A percentile compares a stretch with the other conserved stretches of the same genome.
Conservation (phyloP, 2,329 filamentous ascomycete species). For the Eutypa lata region DNA sequence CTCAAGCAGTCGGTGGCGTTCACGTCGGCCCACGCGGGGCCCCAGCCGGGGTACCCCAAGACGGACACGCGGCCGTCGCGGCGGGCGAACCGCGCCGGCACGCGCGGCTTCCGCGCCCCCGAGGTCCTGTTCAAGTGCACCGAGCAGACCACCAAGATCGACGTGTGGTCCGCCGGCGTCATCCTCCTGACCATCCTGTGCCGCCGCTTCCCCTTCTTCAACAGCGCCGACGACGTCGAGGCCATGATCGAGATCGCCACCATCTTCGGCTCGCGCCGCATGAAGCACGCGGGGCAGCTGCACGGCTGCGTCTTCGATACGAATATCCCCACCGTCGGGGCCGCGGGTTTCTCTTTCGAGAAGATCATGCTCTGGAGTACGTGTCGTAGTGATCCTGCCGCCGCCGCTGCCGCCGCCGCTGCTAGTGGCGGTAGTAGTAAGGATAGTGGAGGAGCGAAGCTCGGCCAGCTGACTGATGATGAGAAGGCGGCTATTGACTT, state of each 20-base stretch:
- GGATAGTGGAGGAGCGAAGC: conserved; percentile 35
- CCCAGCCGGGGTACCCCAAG: conserved; percentile 75
- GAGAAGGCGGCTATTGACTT: conserved; percentile 74
- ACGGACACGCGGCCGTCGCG: conserved; percentile 83
- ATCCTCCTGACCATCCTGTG: conserved; percentile 93
- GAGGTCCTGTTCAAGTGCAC: conserved; percentile 98
- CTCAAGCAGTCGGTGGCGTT: conserved; percentile 53
- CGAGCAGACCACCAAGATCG: conserved; percentile 87
- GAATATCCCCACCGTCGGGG: conserved; percentile 84
- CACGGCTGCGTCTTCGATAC: conserved; percentile 93
- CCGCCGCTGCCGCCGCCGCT: conserved; percentile 34
- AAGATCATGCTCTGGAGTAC: conserved; percentile 97
- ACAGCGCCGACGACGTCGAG: conserved; percentile 96
- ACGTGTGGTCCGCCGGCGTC: conserved; percentile 97
- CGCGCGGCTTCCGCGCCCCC: conserved; percentile 90
- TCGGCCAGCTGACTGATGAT: conserved; percentile 51
- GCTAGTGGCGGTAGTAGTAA: no score
- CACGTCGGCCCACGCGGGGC: conserved; percentile 46
- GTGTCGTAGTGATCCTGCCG: conserved; percentile 63
- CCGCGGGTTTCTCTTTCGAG: conserved; percentile 81
- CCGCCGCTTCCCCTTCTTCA: conserved; percentile 95
- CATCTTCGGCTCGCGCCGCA: conserved; percentile 82
- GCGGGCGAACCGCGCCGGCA: conserved; percentile 90
- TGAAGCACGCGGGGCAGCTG: conserved; percentile 77
- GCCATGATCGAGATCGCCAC: conserved; percentile 96